Percentiles rank a stretch among this genome's conserved stretches.
Evolutionary conservation across 805 yeast genomes (phyloP).

Genomic region (Metschnikowia rubicola): DNA sequence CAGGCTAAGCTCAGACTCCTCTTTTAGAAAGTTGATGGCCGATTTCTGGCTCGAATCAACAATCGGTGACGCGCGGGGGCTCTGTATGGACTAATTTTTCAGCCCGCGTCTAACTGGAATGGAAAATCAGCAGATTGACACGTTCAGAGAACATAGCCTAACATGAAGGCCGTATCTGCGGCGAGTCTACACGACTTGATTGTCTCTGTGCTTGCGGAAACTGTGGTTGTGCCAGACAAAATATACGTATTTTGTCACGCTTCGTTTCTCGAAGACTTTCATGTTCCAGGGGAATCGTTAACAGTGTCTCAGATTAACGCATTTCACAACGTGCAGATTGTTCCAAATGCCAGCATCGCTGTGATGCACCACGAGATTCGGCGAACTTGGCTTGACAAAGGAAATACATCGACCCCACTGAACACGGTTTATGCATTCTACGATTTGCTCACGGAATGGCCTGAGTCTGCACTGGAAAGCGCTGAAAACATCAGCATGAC

Average conservation of each 20-base stretch:
- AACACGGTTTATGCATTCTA: constrained; percentile 3
- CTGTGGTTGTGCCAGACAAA: not conserved
- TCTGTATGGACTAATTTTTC: too few species aligned
- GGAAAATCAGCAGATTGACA: too few species aligned
- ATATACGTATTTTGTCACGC: constrained; percentile 2
- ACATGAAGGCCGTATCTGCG: not conserved
- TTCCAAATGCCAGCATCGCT: not conserved
- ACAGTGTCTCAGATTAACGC: constrained; percentile 1
- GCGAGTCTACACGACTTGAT: not conserved
- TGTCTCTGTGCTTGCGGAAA: not conserved
- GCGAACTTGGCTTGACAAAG: not conserved
- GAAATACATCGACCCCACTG: not conserved
- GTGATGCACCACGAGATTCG: not conserved
- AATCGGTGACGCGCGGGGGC: too few species aligned
- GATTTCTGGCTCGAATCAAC: too few species aligned
- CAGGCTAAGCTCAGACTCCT: too few species aligned
- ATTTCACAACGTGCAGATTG: not conserved
- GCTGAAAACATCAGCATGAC: not conserved
- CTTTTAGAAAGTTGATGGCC: too few species aligned
- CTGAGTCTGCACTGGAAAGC: not conserved
- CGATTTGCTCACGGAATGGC: constrained; percentile 3
- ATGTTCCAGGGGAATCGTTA: not conserved
- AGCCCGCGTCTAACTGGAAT: too few species aligned
- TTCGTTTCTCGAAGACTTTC: not conserved
- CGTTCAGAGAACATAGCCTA: too few species aligned